Evolutionary conservation across 2,329 filamentous ascomycete genomes (phyloP), one percentile per base, ranked within the genome.

Genomic region (Pseudocercospora eumusae): DNA sequence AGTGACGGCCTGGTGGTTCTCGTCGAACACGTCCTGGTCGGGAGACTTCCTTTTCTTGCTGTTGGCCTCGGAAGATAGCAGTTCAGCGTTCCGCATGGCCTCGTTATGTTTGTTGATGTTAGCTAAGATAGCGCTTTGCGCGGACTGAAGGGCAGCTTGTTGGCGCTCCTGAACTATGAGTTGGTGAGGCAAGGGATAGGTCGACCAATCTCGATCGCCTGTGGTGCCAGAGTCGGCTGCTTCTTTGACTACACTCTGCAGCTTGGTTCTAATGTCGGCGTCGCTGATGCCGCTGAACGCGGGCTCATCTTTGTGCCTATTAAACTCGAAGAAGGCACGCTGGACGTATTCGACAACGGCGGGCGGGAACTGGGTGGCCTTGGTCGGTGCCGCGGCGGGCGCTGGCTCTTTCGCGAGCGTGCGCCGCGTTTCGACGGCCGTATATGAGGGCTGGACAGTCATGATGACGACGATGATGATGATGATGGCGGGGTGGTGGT

Each of bases 261-360:
- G 81, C 73, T 92, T 96, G 63, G 82, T 81, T 76, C 96, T 90
- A 82, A 97, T 89, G 61, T 96, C 92, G 57, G 82, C 71, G 56
- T 69, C 69, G n/a, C 72, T 73, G 61, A 83, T 79, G 61, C 75
- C 78, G 13, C 73, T 64, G 44, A 81, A 75, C 40, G 71, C 69
- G 31, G 73, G 67, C 55, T 65, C 57, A 44, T 59, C 56, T 56
- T 69, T 69, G 57, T 62, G 62, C 45, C 92, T 90, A 62, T 87
- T 84, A 25, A 86, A 84, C 57, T 72, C 72, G 56, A 90, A 86
- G 75, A 98, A 98, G 25, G 92, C 93, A 72, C 92, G 88, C 72
- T 92, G 89, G 31, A 98, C 93, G 78, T 97, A 98, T 68, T 84
- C 82, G 70, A 92, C 90, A 63, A 98, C 91, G n/a, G 88, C 85